Evolutionary conservation across 2,329 filamentous ascomycete genomes (phyloP).

Genomic region (Pyrenochaeta sp.): DNA sequence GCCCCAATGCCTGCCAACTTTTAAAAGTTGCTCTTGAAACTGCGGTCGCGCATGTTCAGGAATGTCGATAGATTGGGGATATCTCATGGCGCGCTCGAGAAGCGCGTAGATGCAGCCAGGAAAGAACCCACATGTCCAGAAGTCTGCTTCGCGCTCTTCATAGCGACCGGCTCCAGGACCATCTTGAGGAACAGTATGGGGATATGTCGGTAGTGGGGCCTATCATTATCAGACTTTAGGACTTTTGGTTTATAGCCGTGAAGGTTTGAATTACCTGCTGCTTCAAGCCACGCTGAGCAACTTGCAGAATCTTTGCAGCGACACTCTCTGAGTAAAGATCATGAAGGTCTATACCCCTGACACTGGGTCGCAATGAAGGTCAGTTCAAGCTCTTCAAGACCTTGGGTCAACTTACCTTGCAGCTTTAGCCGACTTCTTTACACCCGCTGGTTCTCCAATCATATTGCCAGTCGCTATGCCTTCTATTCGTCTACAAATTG

Average conservation of each 20-base stretch:
- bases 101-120: conserved; percentile 44
- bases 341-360: conserved; percentile 35
- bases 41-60: conserved; percentile 23
- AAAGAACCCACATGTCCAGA: conserved; percentile 49
- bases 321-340: conserved; percentile 41
- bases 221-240: conserved; percentile 3
- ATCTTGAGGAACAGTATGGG: conserved; percentile 42
- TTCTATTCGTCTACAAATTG: too few relatives aligned
- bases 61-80: conserved; percentile 31
- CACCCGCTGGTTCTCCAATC: conserved; percentile 3
- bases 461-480: too few relatives aligned
- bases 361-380: conserved; percentile 10
- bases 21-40: conserved; percentile 32
- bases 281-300: conserved; percentile 37
- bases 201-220: conserved; percentile 39
- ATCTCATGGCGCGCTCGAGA: conserved; percentile 40
- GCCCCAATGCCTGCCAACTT: conserved; percentile 39
- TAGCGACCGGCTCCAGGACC: conserved; percentile 34
- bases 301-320: conserved; percentile 41
- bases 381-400: background rate
- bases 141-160: conserved; percentile 45
- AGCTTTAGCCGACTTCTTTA: conserved; percentile 1
- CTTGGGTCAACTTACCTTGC: conserved; percentile 12
- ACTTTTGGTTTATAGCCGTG: background rate
- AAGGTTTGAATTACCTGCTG: conserved; percentile 19